A percentile compares a stretch with the other conserved stretches of the same genome.
Conservation (phyloP, 1,284 basidiomycete species). For the Ustilago trichophora region DNA sequence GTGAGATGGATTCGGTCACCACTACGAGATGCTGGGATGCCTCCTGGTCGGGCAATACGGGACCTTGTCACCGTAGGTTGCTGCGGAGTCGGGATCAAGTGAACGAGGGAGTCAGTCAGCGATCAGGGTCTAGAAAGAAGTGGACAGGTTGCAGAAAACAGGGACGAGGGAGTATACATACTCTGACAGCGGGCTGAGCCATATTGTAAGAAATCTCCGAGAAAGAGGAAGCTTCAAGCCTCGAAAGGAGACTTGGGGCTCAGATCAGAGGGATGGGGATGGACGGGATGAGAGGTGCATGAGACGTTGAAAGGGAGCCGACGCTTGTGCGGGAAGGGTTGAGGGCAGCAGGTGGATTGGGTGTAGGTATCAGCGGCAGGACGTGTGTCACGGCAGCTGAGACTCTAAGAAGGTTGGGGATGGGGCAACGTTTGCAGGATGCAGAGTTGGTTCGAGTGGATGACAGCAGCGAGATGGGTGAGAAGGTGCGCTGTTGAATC, state of each 20-base stretch:
- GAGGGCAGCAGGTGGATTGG: too few species aligned
- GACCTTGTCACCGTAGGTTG: conserved; percentile 38
- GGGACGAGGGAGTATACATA: conserved; percentile 1
- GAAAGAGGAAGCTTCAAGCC: conserved; percentile 2
- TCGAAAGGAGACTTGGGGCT: conserved; percentile 10
- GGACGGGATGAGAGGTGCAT: conserved; percentile 4
- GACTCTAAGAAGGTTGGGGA: too few species aligned
- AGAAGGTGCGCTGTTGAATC: too few species aligned
- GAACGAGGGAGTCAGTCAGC: not conserved
- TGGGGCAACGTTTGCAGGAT: too few species aligned
- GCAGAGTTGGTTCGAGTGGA: too few species aligned
- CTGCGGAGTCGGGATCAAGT: not conserved
- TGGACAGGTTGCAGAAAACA: not conserved
- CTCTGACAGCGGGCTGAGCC: conserved; percentile 43
- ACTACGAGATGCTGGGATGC: conserved; percentile 44
- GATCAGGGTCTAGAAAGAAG: too few species aligned
- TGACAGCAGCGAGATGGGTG: too few species aligned
- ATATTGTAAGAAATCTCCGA: conserved; percentile 8
- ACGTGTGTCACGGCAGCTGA: too few species aligned
- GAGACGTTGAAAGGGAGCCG: not conserved
- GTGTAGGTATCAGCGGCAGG: too few species aligned
- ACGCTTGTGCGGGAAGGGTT: too few species aligned
- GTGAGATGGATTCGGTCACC: conserved; percentile 45
- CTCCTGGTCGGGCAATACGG: conserved; percentile 33
- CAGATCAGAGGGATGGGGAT: not conserved